Evolutionary conservation across 495 filamentous ascomycete genomes (phyloP).

Genomic region (Friedmanniomyces simplex): DNA sequence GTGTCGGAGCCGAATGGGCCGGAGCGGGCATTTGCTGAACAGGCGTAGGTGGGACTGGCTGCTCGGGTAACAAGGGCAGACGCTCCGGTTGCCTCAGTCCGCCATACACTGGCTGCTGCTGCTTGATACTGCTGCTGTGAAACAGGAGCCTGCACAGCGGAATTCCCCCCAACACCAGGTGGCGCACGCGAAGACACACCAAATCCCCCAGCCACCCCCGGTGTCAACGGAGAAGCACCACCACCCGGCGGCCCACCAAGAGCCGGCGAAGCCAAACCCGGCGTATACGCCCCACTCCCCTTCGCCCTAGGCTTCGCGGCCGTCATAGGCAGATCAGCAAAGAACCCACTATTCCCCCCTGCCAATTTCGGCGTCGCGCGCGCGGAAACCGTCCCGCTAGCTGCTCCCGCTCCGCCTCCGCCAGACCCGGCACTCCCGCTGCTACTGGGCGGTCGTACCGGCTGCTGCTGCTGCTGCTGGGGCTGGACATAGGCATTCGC

Average conservation of each 20-base stretch:
- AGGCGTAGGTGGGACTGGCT: slow-evolving; percentile 28
- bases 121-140: not conserved
- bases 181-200: not conserved
- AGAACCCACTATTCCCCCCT: slow-evolving; percentile 57
- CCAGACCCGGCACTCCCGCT: not conserved
- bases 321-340: slow-evolving; percentile 70
- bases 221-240: slow-evolving; percentile 10
- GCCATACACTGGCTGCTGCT: slow-evolving; percentile 5
- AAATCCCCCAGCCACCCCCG: not conserved
- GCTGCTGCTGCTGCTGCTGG: slow-evolving; percentile 1
- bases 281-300: slow-evolving; percentile 46
- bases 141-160: not conserved
- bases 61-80: slow-evolving; percentile 32
- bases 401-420: too few relatives aligned
- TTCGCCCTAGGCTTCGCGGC: slow-evolving; percentile 42
- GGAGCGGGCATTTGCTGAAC: slow-evolving; percentile 37
- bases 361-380: slow-evolving; percentile 19
- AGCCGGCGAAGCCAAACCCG: slow-evolving; percentile 16
- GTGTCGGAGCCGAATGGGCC: slow-evolving; percentile 22
- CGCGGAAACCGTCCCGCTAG: not conserved
- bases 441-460: not conserved
- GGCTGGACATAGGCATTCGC: too few relatives aligned
- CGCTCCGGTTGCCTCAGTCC: slow-evolving; percentile 41
- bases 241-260: not conserved
- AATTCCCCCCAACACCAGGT: not conserved